Percentiles rank a stretch among this genome's conserved stretches.
Conservation (phyloP, 2,329 filamentous ascomycete species). For the Sporothrix luriei region DNA sequence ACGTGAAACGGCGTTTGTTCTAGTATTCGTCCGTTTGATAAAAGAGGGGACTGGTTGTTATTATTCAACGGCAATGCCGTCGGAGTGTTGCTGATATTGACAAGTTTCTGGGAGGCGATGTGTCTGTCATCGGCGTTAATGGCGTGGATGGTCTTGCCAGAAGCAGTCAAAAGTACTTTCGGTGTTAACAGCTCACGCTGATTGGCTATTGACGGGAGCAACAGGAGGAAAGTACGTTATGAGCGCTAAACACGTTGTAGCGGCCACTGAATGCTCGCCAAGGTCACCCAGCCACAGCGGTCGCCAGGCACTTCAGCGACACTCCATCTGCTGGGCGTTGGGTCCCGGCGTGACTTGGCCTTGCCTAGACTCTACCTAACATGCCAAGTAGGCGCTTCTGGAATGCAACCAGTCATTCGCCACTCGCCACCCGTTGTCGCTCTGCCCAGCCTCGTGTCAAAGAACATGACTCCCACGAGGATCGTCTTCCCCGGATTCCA, state of each 20-base stretch:
- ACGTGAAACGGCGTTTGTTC: background rate
- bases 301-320: background rate
- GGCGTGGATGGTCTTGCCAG: too few species aligned
- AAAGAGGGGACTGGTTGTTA: background rate
- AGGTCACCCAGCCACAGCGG: conserved; percentile 13
- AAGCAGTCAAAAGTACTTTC: too few species aligned
- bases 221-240: too few species aligned
- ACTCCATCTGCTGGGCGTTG: background rate
- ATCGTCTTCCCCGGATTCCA: background rate
- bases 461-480: conserved; percentile 1
- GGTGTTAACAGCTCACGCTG: too few species aligned
- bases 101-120: too few species aligned
- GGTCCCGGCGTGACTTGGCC: background rate
- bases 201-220: too few species aligned
- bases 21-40: background rate
- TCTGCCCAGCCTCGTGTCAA: conserved; percentile 6
- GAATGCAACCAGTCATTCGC: conserved; percentile 10
- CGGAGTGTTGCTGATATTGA: background rate
- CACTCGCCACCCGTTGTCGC: conserved; percentile 22
- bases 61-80: background rate
- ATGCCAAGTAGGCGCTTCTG: conserved; percentile 2
- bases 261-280: too few species aligned
- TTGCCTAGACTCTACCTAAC: background rate
- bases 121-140: too few species aligned
- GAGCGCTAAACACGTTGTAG: too few species aligned